Evolutionary conservation across 148 eudicot genomes (phyloP).

Genomic region (Spergularia bocconei): DNA sequence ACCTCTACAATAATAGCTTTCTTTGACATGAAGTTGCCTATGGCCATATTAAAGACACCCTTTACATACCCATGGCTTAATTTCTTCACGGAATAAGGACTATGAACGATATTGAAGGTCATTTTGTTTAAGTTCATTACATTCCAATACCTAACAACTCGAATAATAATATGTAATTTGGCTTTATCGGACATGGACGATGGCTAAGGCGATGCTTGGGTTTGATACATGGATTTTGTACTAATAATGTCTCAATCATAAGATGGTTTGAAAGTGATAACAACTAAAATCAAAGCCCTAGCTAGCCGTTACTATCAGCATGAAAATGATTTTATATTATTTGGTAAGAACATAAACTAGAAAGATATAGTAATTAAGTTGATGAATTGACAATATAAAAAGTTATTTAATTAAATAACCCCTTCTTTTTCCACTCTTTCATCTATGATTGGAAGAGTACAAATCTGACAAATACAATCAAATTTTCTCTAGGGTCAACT

Average conservation of each 20-base stretch:
- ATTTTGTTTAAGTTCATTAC: no score
- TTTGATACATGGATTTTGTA: slow-evolving; percentile 23
- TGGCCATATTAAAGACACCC: no score
- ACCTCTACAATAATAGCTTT: background rate
- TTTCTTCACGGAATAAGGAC: no score
- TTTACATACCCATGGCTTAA: no score
- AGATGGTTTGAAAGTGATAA: slow-evolving; percentile 25
- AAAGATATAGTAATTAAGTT: background rate
- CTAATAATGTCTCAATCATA: slow-evolving; percentile 29
- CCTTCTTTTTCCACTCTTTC: slow-evolving; percentile 11
- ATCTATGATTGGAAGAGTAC: slow-evolving; percentile 41
- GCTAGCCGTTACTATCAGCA: slow-evolving; percentile 7
- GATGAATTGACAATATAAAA: background rate
- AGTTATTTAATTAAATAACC: background rate
- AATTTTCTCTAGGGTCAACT: slow-evolving; percentile 22
- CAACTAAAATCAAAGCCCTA: slow-evolving; percentile 13
- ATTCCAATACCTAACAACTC: no score
- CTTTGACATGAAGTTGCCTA: no score
- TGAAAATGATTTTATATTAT: background rate
- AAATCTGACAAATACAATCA: slow-evolving; percentile 18
- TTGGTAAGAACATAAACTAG: slow-evolving; percentile 9
- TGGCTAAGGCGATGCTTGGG: slow-evolving; percentile 14
- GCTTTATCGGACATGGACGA: background rate
- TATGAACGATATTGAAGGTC: no score
- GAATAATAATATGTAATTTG: background rate